phyloP scores from a whole-genome alignment of 1,284 basidiomycete species.

The Vanrija pseudolonga region DNA sequence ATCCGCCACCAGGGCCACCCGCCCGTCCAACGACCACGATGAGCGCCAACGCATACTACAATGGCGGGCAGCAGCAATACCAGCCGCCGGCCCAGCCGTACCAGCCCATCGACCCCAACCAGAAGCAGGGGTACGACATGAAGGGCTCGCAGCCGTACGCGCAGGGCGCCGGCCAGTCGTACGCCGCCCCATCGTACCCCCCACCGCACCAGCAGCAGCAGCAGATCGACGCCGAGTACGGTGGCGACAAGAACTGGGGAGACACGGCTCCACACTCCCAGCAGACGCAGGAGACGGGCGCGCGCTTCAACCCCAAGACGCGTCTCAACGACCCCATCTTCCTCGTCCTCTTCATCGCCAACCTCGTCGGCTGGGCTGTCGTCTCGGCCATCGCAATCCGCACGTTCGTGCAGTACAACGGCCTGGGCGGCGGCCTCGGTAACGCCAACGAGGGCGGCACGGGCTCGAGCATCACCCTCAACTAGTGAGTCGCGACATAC shows the following conservation, averaged over 20 bases:
- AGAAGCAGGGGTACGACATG: background rate
- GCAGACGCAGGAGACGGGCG: slow-evolving; percentile 54
- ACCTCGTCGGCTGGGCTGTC: slow-evolving; percentile 65
- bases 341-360: slow-evolving; percentile 64
- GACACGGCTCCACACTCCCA: slow-evolving; percentile 55
- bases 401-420: slow-evolving; percentile 62
- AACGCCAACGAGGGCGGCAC: slow-evolving; percentile 21
- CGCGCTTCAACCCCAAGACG: slow-evolving; percentile 65
- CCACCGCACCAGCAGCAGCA: background rate
- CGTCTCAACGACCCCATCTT: slow-evolving; percentile 68
- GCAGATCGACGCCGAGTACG: slow-evolving; percentile 9
- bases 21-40: too few species aligned
- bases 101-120: too few species aligned
- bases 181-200: background rate
- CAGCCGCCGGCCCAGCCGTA: too few species aligned
- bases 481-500: slow-evolving; percentile 22
- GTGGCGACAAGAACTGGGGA: slow-evolving; percentile 22
- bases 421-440: slow-evolving; percentile 52
- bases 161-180: slow-evolving; percentile 1
- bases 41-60: too few species aligned
- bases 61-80: too few species aligned
- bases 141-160: slow-evolving; percentile 11
- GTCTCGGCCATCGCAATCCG: slow-evolving; percentile 64
- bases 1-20: too few species aligned
- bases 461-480: slow-evolving; percentile 32